phyloP scores from a whole-genome alignment of 208 protist genomes.

The Leishmania arabica region DNA sequence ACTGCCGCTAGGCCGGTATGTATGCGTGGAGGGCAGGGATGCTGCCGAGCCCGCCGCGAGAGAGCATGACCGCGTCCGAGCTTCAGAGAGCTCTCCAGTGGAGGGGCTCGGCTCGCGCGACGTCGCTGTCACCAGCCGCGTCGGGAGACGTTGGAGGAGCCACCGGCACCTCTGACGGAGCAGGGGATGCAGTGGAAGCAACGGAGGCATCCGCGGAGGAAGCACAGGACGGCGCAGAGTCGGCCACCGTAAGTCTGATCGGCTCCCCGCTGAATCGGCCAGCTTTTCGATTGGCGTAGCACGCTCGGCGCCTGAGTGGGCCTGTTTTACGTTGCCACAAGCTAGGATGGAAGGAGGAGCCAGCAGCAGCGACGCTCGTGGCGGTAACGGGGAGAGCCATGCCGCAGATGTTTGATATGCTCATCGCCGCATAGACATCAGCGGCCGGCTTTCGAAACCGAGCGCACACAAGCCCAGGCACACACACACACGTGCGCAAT shows the following conservation, averaged over 20 bases:
- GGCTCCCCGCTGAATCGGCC: conserved; percentile 42
- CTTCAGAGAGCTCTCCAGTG: background rate
- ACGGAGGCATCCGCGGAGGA: background rate
- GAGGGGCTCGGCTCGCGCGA: background rate
- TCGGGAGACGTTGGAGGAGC: background rate
- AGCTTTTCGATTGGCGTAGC: conserved; percentile 36
- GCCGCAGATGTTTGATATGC: background rate
- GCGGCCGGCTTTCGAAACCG: background rate
- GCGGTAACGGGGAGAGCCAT: background rate
- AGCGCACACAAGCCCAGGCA: background rate
- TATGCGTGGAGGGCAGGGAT: background rate
- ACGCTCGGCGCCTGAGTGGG: conserved; percentile 31
- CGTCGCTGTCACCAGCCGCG: background rate
- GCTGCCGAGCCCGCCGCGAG: background rate
- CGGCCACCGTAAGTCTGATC: conserved; percentile 23
- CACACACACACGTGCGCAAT: background rate
- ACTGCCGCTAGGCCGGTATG: conserved; percentile 6
- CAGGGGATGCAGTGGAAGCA: background rate
- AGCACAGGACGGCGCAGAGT: background rate
- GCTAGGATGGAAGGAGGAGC: conserved; percentile 16
- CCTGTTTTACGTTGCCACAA: conserved; percentile 33
- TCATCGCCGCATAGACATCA: background rate
- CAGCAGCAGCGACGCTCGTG: background rate
- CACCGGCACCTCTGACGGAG: background rate
- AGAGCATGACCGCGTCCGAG: background rate